Conservation (phyloP, 352 stramenopile genomes). For the Globisporangium polare region DNA sequence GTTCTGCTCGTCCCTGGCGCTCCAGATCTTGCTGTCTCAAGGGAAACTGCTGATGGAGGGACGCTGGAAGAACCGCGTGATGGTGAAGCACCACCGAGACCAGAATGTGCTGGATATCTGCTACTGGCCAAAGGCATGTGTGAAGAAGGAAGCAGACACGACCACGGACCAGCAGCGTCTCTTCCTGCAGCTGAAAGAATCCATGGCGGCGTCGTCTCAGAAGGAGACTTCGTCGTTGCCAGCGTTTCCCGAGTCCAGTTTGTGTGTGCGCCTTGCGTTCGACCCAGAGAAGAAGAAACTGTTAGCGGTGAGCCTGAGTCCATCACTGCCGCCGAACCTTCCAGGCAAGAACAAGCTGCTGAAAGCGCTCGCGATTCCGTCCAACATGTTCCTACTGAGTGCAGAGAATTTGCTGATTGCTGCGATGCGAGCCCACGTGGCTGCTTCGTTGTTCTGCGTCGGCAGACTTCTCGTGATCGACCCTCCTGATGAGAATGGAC, state of each 20-base stretch:
- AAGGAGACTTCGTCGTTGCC: conserved; percentile 23
- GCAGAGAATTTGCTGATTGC: conserved; percentile 71
- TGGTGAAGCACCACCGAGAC: conserved; percentile 77
- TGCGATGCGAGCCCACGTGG: conserved; percentile 72
- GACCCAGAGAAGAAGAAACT: conserved; percentile 60
- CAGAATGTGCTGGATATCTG: conserved; percentile 77
- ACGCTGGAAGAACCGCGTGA: conserved; percentile 74
- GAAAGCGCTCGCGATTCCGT: conserved; percentile 60
- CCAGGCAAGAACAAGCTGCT: conserved; percentile 44
- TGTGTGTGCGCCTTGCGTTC: conserved; percentile 65
- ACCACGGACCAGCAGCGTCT: conserved; percentile 62
- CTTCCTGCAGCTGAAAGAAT: conserved; percentile 53
- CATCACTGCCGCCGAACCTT: conserved; percentile 61
- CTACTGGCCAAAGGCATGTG: conserved; percentile 77
- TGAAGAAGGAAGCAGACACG: conserved; percentile 43
- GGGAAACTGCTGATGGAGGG: conserved; percentile 75
- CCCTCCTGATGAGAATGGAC: conserved; percentile 45
- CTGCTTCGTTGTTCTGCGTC: conserved; percentile 66
- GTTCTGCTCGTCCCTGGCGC: conserved; percentile 73
- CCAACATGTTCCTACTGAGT: conserved; percentile 77
- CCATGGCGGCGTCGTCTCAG: conserved; percentile 13
- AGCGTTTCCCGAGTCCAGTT: conserved; percentile 57
- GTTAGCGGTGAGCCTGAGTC: conserved; percentile 57
- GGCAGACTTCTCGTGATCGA: conserved; percentile 69
- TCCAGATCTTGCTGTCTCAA: conserved; percentile 75